These are phyloP conservation scores for Salix viminalis DNA, from an alignment of 345 rosid genomes.

Conservation along the genomic window DNA sequence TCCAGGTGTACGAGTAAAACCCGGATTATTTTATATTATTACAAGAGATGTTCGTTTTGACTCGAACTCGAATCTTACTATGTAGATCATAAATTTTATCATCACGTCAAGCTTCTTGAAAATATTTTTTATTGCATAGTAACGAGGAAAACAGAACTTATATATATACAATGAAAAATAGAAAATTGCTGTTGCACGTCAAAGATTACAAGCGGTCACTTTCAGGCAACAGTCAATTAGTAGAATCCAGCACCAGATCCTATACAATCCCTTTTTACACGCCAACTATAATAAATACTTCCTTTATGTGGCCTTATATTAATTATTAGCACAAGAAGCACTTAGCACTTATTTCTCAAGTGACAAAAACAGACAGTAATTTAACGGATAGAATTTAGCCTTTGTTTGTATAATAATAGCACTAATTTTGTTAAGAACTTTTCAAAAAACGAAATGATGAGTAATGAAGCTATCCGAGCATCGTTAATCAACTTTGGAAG, in stretches of 20 bases:
- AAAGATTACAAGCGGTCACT: neutral
- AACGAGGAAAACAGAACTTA: neutral
- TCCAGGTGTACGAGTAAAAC: fast-evolving
- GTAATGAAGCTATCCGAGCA: neutral
- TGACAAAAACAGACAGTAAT: neutral
- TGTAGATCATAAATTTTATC: fast-evolving
- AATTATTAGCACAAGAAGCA: neutral
- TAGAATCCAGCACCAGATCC: constrained; percentile 4
- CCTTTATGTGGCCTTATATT: neutral
- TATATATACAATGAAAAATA: neutral
- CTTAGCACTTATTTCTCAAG: neutral
- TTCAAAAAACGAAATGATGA: constrained; percentile 2
- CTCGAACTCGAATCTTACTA: no score
- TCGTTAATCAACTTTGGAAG: constrained; percentile 17
- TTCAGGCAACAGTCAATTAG: neutral
- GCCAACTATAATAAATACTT: constrained; percentile 2
- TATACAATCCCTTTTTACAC: neutral
- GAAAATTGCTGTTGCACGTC: neutral
- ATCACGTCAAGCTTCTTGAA: neutral
- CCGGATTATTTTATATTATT: fast-evolving
- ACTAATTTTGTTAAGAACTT: neutral
- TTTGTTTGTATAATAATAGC: neutral
- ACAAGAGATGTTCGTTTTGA: fast-evolving
- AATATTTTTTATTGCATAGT: no score
- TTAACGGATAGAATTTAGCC: neutral